Conservation (phyloP, 257 asterid species). For the Fraxinus cuspidata region DNA sequence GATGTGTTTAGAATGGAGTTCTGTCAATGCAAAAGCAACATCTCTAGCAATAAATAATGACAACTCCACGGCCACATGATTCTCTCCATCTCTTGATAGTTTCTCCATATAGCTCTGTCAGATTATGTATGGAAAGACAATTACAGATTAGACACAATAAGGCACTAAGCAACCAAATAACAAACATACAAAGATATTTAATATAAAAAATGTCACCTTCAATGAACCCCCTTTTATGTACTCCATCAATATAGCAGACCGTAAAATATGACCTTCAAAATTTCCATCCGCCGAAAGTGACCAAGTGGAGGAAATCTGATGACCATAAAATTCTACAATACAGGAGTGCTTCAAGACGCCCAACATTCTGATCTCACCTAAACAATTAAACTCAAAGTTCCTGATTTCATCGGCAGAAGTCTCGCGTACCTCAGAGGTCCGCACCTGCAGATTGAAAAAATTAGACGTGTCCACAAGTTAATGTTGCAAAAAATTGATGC, state of each 20-base stretch:
- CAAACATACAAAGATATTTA: neutral
- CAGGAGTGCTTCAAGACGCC: constrained; percentile 77
- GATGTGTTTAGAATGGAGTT: constrained; percentile 68
- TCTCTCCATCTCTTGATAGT: constrained; percentile 54
- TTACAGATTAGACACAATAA: constrained; percentile 2
- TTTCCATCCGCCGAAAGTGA: constrained; percentile 48
- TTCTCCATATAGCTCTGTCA: constrained; percentile 69
- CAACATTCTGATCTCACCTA: constrained; percentile 90
- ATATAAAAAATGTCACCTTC: constrained; percentile 50
- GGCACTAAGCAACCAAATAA: neutral
- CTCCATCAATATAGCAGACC: constrained; percentile 84
- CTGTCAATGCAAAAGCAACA: constrained; percentile 72
- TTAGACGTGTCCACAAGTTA: constrained; percentile 4
- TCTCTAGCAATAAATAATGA: constrained; percentile 71
- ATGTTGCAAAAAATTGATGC: neutral
- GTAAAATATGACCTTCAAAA: constrained; percentile 55
- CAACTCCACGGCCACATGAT: constrained; percentile 51
- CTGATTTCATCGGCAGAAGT: constrained; percentile 64
- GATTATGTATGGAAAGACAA: neutral
- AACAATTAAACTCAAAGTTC: constrained; percentile 70
- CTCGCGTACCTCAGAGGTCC: constrained; percentile 60
- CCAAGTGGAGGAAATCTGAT: constrained; percentile 90
- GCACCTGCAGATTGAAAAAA: constrained; percentile 59
- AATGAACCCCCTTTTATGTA: constrained; percentile 88
- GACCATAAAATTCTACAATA: constrained; percentile 78